Evolutionary conservation across 192 early-diverging fungal species (phyloP), one percentile per base, ranked within the genome.

Genomic region (Globomyces pollinis-pini): DNA sequence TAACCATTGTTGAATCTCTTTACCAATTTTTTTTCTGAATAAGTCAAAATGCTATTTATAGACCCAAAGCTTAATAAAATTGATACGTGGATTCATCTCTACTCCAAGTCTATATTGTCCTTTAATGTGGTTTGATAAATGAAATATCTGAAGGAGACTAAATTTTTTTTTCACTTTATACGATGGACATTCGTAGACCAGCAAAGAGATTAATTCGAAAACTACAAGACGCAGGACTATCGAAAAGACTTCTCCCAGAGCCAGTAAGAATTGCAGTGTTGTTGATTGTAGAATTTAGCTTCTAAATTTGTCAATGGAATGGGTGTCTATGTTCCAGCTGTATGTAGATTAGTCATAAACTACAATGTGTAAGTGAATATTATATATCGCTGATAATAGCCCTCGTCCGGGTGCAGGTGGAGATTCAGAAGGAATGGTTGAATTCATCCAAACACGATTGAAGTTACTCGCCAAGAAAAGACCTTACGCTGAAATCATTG

Each of bases 401-500:
- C 71, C 71, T 13, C 38, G 71, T 7, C 16, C 45, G 26, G 66
- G 58, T 15, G 42, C 57, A 11, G 62, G 68, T 15, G 73, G 73
- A 11, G 59, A 65, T 57, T 70, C 68, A 30, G 30, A 38, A 16
- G 73, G 73, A 20, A 70, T 71, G 65, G 65, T 75, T 43, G 38
- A 67, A n/a, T 75, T 67, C 36, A 39, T 75, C 38, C 58, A 66
- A 28, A 64, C 26, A 24, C 44, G 57, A 3, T 51, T 75, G 3
- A 28, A 52, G 1, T 13, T 26, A 6, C 29, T 70, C 31, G 73
- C 73, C 1, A 29, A 21, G 9, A 30, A 33, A 15, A 38, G 61
- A 3, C 68, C 65, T 0, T 69, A 75, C 52, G 65, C 70, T 21
- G 73, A 75, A 54, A 56, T 75, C 26, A 43, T 44, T 16, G 67